Evolutionary conservation across 148 eudicot genomes (phyloP).

Genomic region (Rhododendron griersonianum): DNA sequence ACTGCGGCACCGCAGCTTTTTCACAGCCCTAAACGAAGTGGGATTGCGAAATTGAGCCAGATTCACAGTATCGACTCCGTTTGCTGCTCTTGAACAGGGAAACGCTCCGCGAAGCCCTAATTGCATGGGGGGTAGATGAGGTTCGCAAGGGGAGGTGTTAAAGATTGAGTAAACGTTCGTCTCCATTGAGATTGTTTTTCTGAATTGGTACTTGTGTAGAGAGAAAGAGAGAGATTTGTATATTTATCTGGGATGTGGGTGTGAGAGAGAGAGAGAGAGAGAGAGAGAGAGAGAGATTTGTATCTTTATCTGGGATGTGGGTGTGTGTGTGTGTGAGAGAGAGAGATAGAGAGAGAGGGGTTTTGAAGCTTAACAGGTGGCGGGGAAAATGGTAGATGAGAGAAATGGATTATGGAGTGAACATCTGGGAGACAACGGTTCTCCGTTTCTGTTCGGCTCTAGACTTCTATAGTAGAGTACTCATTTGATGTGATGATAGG

Average conservation of each 20-base stretch:
- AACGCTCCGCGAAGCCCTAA: background rate
- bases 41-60: background rate
- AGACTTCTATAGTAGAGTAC: too few species aligned
- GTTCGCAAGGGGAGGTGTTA: background rate
- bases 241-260: too few species aligned
- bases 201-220: background rate
- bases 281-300: background rate
- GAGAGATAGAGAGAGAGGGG: background rate
- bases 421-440: background rate
- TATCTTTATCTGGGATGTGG: background rate
- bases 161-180: background rate
- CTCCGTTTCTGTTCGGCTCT: background rate
- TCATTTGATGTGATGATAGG: too few species aligned
- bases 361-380: background rate
- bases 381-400: background rate
- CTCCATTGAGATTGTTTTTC: constrained; percentile 12
- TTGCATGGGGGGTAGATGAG: background rate
- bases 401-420: background rate
- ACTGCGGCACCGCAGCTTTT: background rate
- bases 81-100: background rate
- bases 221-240: background rate
- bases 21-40: background rate
- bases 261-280: background rate
- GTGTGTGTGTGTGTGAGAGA: too few species aligned
- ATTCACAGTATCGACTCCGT: background rate